Evolutionary conservation across 78 protist genomes (phyloP).

Genomic region (Dictyostelium brefeldianum): DNA sequence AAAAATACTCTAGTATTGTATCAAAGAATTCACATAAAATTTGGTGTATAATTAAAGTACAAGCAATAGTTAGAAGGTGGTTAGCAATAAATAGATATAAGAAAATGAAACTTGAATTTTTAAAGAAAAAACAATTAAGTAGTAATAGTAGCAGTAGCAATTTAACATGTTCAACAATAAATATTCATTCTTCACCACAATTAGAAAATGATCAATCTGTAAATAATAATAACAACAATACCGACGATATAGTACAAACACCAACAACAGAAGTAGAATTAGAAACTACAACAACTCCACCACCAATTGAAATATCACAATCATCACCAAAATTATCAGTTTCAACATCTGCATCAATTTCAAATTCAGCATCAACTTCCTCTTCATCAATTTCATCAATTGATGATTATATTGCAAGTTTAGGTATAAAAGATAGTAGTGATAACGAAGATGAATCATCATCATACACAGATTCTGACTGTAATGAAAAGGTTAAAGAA

Average conservation of each 20-base stretch:
- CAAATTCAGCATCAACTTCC: neutral
- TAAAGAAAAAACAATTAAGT: conserved; percentile 22
- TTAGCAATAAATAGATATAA: conserved; percentile 31
- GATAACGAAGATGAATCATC: neutral
- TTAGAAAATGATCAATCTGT: neutral
- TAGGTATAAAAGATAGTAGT: neutral
- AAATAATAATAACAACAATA: neutral
- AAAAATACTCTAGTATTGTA: conserved; percentile 29
- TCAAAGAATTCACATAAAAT: conserved; percentile 65
- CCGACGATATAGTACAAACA: neutral
- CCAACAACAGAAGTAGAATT: neutral
- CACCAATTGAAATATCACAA: neutral
- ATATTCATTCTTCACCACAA: neutral
- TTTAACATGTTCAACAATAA: conserved; percentile 7
- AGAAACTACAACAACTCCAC: neutral
- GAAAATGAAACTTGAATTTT: neutral
- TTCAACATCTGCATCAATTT: neutral
- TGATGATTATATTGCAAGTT: neutral
- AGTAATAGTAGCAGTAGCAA: neutral
- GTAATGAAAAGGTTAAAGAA: neutral
- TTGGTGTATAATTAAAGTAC: conserved; percentile 77
- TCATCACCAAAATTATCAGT: neutral
- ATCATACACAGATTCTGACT: conserved; percentile 4
- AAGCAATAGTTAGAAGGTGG: conserved; percentile 51
- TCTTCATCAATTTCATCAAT: conserved; percentile 9